These are phyloP conservation scores for Luffa aegyptiaca DNA, from an alignment of 306 rosid genomes.

Conservation along the genomic window DNA sequence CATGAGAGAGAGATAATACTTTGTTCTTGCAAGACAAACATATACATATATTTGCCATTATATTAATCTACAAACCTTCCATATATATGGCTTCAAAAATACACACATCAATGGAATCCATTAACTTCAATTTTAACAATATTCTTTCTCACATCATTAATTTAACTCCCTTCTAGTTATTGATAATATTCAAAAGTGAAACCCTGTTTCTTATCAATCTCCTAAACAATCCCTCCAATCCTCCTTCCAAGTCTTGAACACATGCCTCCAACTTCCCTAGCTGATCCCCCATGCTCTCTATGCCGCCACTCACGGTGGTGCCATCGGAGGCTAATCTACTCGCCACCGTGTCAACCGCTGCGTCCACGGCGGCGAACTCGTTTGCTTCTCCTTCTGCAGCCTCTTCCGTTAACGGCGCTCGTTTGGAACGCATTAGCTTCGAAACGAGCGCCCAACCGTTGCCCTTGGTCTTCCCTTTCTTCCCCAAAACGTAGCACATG, in stretches of 20 bases:
- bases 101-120: background rate
- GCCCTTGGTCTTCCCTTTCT: background rate
- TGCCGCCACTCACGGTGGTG: background rate
- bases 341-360: background rate
- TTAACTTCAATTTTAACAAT: background rate
- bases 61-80: background rate
- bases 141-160: background rate
- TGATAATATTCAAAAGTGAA: constrained; percentile 24
- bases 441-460: constrained; percentile 15
- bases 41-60: background rate
- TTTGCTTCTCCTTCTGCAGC: constrained; percentile 8
- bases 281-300: constrained; percentile 2
- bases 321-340: background rate
- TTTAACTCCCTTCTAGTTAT: background rate
- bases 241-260: constrained; percentile 15
- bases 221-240: constrained; percentile 13
- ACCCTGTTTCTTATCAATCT: constrained; percentile 19
- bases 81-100: background rate
- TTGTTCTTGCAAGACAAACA: background rate
- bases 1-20: background rate
- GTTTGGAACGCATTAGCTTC: constrained; percentile 9
- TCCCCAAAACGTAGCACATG: constrained; percentile 3
- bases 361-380: constrained; percentile 11
- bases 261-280: constrained; percentile 12
- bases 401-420: background rate